Evolutionary conservation across 2,329 filamentous ascomycete genomes (phyloP), one percentile per base, ranked within the genome.

Genomic region (Fusarium incarnatum): DNA sequence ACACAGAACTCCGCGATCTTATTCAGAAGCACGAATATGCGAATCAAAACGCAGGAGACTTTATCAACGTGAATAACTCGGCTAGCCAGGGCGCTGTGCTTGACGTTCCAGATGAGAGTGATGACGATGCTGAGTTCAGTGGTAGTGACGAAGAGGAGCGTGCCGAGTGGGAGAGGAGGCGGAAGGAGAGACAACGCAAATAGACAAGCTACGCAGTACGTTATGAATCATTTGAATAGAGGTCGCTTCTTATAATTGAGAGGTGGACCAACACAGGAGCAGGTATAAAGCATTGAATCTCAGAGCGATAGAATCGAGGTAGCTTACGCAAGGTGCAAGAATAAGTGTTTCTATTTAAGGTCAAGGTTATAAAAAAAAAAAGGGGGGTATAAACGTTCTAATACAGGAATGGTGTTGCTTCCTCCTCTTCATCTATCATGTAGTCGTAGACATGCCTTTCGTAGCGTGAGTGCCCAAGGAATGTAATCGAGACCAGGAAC

Each of bases 11-110:
- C 56, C 83, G 86, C 69, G 84, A 86, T 46, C 81, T 91, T 61
- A 86, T 95, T 75, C 85, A 89, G 79, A 88, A 89, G 81, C 91
- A 92, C 67, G 91, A 94, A 82, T 92, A 92, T 76, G 84, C 88
- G 9, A 78, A 79, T 69, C 82, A 87, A 58, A 89, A 89, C 70
- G 82, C 82, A 4, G 87, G 87, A 30, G 89, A 90, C 70, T 89
- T 89, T 64, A 83, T 88, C 37, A 77, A 77, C 48, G 78, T 79
- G 25, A 77, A 79, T 25, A 66, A 60, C 50, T 64, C 57, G 34
- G 62, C 71, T n/a, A 34, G 58, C 25, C 63, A 64, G n/a, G 49
- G 64, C 27, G 58, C 56, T 16, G 46, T 55, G 22, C 49, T 65
- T 37, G 65, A 71, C 42, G 69, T 75, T 34, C 73, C 76, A 13